Evolutionary conservation across 139 green algal genomes (phyloP).

Genomic region (Chlorella vulgaris): DNA sequence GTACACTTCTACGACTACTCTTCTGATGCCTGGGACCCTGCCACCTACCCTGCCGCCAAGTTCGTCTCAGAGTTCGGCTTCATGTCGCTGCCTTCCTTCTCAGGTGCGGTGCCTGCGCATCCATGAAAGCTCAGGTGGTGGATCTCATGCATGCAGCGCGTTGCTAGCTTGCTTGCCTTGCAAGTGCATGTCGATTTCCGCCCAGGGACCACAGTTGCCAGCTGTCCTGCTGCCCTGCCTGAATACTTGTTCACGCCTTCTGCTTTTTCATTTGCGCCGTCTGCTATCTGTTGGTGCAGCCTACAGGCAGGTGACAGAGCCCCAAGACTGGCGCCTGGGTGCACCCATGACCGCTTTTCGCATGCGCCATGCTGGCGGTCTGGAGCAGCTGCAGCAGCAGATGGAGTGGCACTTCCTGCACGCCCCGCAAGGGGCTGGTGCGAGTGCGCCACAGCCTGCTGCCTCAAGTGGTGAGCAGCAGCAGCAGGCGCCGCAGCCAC

Average conservation of each 20-base stretch:
- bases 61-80: conserved; percentile 74
- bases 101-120: background rate
- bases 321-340: conserved; percentile 48
- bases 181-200: too few species aligned
- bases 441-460: too few species aligned
- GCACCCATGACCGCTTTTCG: conserved; percentile 57
- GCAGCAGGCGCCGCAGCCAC: background rate
- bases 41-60: conserved; percentile 59
- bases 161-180: too few species aligned
- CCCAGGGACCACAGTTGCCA: too few species aligned
- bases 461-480: too few species aligned
- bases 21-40: conserved; percentile 48
- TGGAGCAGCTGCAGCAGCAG: conserved; percentile 62
- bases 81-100: conserved; percentile 64
- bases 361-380: conserved; percentile 72
- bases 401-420: conserved; percentile 63
- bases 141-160: too few species aligned
- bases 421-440: background rate
- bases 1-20: conserved; percentile 83
- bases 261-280: background rate
- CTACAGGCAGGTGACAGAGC: conserved; percentile 34
- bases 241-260: too few species aligned
- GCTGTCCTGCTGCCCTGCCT: too few species aligned
- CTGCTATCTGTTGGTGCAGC: conserved; percentile 9
- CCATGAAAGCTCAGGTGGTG: too few species aligned